Conservation (phyloP, 331 rosid species). For the Stylosanthes scabra region DNA sequence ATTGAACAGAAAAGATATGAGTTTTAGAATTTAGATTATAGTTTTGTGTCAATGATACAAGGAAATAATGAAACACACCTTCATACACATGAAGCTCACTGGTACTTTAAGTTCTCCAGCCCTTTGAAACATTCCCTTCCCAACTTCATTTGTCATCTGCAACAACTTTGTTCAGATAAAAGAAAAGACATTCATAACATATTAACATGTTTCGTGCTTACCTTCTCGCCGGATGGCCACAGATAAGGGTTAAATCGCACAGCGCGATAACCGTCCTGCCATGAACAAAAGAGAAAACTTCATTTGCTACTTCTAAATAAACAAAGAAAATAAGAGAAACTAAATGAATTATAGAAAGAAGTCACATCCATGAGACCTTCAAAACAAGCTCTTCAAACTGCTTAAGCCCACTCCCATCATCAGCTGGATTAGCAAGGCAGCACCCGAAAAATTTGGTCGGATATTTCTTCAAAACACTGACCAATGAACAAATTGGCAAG, state of each 20-base stretch:
- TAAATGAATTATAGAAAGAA: conserved; percentile 16
- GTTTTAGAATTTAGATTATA: conserved; percentile 29
- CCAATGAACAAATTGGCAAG: conserved; percentile 37
- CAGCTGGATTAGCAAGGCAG: conserved; percentile 91
- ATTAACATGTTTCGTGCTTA: conserved; percentile 13
- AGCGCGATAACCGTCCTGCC: conserved; percentile 78
- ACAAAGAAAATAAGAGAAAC: neutral
- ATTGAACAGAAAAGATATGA: conserved; percentile 1
- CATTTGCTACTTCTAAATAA: conserved; percentile 10
- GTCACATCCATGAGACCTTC: conserved; percentile 55
- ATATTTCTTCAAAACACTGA: conserved; percentile 80
- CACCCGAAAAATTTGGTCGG: conserved; percentile 89
- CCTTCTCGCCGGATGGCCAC: conserved; percentile 92
- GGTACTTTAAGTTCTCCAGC: conserved; percentile 90
- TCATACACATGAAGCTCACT: conserved; percentile 92
- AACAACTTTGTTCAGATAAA: conserved; percentile 8
- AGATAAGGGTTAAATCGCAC: conserved; percentile 91
- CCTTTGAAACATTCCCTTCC: conserved; percentile 69
- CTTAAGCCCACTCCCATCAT: conserved; percentile 65
- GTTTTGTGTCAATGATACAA: neutral
- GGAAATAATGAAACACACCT: conserved; percentile 50
- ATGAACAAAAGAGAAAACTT: conserved; percentile 41
- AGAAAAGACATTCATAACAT: neutral
- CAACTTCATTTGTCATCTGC: conserved; percentile 92
- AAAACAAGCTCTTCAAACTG: conserved; percentile 73